Evolutionary conservation across 2,329 filamentous ascomycete species (phyloP).

Genomic region (Neodidymelliopsis sp.): DNA sequence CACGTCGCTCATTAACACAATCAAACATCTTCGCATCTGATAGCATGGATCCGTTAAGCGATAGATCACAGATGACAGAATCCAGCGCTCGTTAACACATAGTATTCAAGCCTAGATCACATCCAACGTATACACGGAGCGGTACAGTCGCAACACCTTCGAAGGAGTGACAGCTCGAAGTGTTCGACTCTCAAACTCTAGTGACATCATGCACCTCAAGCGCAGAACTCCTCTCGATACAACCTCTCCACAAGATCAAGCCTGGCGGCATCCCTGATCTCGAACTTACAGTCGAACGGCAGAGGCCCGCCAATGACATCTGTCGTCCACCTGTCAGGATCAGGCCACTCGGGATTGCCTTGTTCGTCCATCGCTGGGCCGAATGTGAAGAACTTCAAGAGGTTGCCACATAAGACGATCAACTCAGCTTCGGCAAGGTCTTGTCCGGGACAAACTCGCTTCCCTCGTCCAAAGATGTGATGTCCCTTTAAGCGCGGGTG

Average conservation of each 20-base stretch:
- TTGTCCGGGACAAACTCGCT: constrained; percentile 65
- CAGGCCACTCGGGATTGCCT: constrained; percentile 1
- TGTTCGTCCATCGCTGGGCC: neutral
- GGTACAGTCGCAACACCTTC: too few relatives aligned
- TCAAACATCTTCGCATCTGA: too few relatives aligned
- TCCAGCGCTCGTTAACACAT: too few relatives aligned
- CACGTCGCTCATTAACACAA: too few relatives aligned
- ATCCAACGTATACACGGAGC: too few relatives aligned
- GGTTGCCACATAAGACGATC: constrained; percentile 8
- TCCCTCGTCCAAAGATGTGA: constrained; percentile 67
- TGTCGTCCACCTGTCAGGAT: constrained; percentile 10
- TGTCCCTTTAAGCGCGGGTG: constrained; percentile 67
- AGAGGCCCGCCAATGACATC: constrained; percentile 17
- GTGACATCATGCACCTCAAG: too few relatives aligned
- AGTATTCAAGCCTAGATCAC: too few relatives aligned
- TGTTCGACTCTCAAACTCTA: too few relatives aligned
- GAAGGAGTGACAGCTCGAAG: too few relatives aligned
- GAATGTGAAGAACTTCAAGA: constrained; percentile 5
- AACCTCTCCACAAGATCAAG: neutral
- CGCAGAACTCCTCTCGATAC: neutral
- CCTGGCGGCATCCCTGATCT: neutral
- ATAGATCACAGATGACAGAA: too few relatives aligned
- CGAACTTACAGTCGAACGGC: constrained; percentile 11
- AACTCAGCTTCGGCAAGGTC: constrained; percentile 19
- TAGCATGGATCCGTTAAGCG: too few relatives aligned